These are phyloP conservation scores for Irpex sp. DNA, from an alignment of 1,284 basidiomycete genomes.

Conservation along the genomic window DNA sequence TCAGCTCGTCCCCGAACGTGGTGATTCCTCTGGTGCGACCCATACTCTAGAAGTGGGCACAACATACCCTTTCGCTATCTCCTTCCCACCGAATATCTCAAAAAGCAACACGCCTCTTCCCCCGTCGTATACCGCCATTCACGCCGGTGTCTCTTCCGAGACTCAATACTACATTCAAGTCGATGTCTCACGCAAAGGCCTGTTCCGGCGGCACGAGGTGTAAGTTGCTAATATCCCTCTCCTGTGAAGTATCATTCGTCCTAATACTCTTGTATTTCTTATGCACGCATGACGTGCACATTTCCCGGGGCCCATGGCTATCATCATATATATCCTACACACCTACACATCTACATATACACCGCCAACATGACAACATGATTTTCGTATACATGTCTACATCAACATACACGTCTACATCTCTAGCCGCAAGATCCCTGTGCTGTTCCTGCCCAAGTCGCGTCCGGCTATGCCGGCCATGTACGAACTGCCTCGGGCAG, in stretches of 20 bases:
- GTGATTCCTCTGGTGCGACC: slow-evolving; percentile 11
- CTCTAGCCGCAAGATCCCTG: slow-evolving; percentile 28
- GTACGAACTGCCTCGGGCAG: slow-evolving; percentile 23
- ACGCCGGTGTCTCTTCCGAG: slow-evolving; percentile 34
- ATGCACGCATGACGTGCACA: slow-evolving; percentile 4
- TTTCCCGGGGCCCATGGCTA: neutral
- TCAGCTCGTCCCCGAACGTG: neutral
- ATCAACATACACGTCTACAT: neutral
- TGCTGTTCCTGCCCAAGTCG: slow-evolving; percentile 39
- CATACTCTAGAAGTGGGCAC: slow-evolving; percentile 24
- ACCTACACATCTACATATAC: neutral
- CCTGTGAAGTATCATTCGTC: slow-evolving; percentile 11
- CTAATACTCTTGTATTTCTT: slow-evolving; percentile 5
- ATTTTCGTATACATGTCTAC: slow-evolving; percentile 5
- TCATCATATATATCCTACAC: neutral
- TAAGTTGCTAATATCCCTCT: slow-evolving; percentile 36
- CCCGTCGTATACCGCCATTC: slow-evolving; percentile 35
- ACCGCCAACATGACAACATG: slow-evolving; percentile 1
- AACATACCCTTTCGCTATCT: slow-evolving; percentile 35
- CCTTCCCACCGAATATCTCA: slow-evolving; percentile 34
- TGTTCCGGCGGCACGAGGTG: slow-evolving; percentile 36
- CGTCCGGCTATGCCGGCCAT: slow-evolving; percentile 32
- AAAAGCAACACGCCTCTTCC: slow-evolving; percentile 29
- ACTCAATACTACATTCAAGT: slow-evolving; percentile 38
- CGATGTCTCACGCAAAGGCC: slow-evolving; percentile 36